Evolutionary conservation across 192 early-diverging fungal genomes (phyloP).

Genomic region (Umbelopsis sp.): DNA sequence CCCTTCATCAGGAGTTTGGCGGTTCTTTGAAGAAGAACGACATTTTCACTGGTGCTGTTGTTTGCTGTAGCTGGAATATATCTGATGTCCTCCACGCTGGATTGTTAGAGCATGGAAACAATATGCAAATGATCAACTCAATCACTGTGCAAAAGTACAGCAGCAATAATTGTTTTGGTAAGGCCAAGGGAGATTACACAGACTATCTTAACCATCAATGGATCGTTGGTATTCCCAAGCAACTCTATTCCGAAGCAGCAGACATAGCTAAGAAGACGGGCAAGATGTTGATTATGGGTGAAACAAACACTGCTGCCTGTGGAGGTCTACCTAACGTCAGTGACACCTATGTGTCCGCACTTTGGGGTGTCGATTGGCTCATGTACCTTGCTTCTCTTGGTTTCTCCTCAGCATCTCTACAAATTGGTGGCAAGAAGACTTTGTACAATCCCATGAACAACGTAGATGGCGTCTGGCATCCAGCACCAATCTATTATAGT

Average conservation of each 20-base stretch:
- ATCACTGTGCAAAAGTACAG: constrained; percentile 12
- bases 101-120: not conserved
- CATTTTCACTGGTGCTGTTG: constrained; percentile 11
- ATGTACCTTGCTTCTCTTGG: constrained; percentile 14
- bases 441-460: constrained; percentile 16
- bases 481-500: constrained; percentile 14
- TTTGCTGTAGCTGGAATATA: constrained; percentile 12
- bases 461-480: not conserved
- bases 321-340: constrained; percentile 4
- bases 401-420: not conserved
- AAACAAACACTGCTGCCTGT: constrained; percentile 14
- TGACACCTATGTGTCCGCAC: constrained; percentile 7
- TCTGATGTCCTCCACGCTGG: not conserved
- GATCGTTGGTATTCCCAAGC: not conserved
- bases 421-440: constrained; percentile 18
- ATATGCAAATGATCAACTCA: not conserved
- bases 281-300: constrained; percentile 14
- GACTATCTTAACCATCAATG: constrained; percentile 18
- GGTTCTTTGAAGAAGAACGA: not conserved
- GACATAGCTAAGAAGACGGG: not conserved
- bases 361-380: constrained; percentile 18
- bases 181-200: not conserved
- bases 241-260: not conserved
- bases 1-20: not conserved
- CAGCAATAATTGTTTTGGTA: constrained; percentile 7